These are phyloP conservation scores for Tripterygium wilfordii DNA, from an alignment of 177 flowering plant genomes.

Conservation along the genomic window DNA sequence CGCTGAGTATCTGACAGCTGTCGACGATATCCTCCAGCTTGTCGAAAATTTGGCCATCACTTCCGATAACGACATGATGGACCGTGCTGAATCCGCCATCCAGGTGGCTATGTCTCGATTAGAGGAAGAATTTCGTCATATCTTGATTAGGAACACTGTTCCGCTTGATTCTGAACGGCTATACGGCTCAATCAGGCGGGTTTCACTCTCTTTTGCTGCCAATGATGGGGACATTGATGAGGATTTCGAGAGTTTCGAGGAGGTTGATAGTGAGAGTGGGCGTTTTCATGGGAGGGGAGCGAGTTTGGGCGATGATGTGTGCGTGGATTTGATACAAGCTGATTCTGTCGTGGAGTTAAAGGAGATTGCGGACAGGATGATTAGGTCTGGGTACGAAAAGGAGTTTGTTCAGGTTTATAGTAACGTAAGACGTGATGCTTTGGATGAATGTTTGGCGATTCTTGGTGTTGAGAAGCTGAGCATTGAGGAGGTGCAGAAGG, in stretches of 20 bases:
- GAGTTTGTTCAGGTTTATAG: constrained; percentile 69
- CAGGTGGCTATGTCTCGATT: constrained; percentile 75
- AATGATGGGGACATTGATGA: constrained; percentile 32
- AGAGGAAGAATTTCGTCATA: constrained; percentile 76
- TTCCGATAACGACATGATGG: constrained; percentile 29
- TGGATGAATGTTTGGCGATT: constrained; percentile 54
- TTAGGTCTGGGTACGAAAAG: constrained; percentile 62
- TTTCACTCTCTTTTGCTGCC: constrained; percentile 33
- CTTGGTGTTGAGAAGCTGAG: constrained; percentile 61
- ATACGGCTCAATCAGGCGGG: constrained; percentile 43
- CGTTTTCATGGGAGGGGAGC: constrained; percentile 39
- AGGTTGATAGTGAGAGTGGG: constrained; percentile 23
- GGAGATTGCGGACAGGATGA: constrained; percentile 63
- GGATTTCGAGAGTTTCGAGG: constrained; percentile 36
- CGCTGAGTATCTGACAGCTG: constrained; percentile 48
- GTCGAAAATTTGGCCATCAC: constrained; percentile 29
- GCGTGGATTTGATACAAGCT: constrained; percentile 50
- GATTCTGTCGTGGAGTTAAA: constrained; percentile 40
- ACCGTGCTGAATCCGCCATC: constrained; percentile 68
- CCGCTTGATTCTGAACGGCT: constrained; percentile 31
- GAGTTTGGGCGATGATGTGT: constrained; percentile 46
- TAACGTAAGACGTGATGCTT: constrained; percentile 47
- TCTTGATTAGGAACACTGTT: constrained; percentile 47
- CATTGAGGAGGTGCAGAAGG: constrained; percentile 63
- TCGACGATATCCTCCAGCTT: constrained; percentile 53